Conservation (phyloP, 257 asterid species). For the Catharanthus roseus region DNA sequence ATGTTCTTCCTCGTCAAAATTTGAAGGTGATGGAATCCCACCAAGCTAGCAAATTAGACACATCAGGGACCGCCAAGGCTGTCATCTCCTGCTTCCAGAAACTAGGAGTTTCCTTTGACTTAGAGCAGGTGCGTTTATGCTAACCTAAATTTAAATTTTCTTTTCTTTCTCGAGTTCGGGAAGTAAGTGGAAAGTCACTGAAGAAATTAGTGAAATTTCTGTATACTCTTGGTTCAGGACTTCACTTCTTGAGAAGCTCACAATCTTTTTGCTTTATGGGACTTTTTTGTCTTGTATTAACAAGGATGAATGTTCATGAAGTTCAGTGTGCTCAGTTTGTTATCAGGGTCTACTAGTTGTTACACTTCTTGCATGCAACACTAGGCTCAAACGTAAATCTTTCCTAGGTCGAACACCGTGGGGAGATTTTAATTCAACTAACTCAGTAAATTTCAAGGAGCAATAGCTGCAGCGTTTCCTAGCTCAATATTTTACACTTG, state of each 20-base stretch:
- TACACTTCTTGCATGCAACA: not conserved
- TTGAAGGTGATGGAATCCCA: conserved; percentile 90
- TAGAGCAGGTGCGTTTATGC: conserved; percentile 44
- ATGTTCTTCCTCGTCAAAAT: not conserved
- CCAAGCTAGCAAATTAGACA: conserved; percentile 86
- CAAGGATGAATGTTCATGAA: not conserved
- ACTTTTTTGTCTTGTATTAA: not conserved
- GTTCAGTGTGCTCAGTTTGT: not conserved
- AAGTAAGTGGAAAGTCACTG: not conserved
- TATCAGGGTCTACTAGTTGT: not conserved
- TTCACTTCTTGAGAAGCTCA: not conserved
- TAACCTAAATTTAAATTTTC: not conserved
- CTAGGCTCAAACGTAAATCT: not conserved
- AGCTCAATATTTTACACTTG: not conserved
- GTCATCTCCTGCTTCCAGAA: conserved; percentile 91
- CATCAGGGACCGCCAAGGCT: conserved; percentile 95
- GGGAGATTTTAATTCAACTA: not conserved
- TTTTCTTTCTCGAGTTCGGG: not conserved
- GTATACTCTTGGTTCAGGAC: not conserved
- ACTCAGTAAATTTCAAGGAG: not conserved
- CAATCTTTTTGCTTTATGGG: not conserved
- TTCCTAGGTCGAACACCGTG: not conserved
- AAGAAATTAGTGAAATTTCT: not conserved
- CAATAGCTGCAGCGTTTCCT: not conserved
- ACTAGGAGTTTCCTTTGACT: conserved; percentile 70